Base-by-base conservation (phyloP, 495 filamentous ascomycete species). In the Penicillium dipodomyicola region DNA sequence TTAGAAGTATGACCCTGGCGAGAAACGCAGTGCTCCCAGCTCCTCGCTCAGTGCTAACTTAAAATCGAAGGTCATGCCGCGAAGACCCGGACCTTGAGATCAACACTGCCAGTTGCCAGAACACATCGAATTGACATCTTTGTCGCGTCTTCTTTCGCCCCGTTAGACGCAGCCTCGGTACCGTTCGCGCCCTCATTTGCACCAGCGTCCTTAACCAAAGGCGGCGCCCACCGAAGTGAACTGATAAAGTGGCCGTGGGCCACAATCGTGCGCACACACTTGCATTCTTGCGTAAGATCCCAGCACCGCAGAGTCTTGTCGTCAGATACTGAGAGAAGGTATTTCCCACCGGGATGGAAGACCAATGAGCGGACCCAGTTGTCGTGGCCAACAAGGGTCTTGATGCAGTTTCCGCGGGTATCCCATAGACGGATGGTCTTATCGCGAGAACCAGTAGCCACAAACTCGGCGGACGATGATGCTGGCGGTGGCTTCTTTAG, bases 261-360 rank as follows among this genome's bases (percentile, higher is more conserved):
- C 62, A 92, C 87, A 35, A 81, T 76, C 15, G 82, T 87, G 75
- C 92, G 92, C 54, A 97, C 92, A 60, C 91, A 91, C 59, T 88
- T 88, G 17, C 90, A 89, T 69, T 97, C 92, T 64, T 98, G 94
- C 14, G 81, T 80, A 9, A 98, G 77, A 74, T 98, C 94, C 94
- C 94, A 98, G 75, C 93, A 97, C 42, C 93, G 79, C 33, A 98
- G 76, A 12, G 91, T 92, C 71, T 96, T 96, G 69, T 98, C 94
- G 64, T 98, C 94, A 23, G 87, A 77, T 4, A 87, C 89, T 32
- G 86, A 90, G 17, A 98, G 72, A 2, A 98, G 80, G 61, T 94
- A 98, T 70, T 96, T 96, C 1, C 94, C 94, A 3, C 91, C 92
- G 0, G 94, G 94, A 61, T 98, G 94, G 70, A 96, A 98, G 17